These are phyloP conservation scores for Colletotrichum sp. DNA, from an alignment of 2,329 filamentous ascomycete genomes.

Conservation along the genomic window DNA sequence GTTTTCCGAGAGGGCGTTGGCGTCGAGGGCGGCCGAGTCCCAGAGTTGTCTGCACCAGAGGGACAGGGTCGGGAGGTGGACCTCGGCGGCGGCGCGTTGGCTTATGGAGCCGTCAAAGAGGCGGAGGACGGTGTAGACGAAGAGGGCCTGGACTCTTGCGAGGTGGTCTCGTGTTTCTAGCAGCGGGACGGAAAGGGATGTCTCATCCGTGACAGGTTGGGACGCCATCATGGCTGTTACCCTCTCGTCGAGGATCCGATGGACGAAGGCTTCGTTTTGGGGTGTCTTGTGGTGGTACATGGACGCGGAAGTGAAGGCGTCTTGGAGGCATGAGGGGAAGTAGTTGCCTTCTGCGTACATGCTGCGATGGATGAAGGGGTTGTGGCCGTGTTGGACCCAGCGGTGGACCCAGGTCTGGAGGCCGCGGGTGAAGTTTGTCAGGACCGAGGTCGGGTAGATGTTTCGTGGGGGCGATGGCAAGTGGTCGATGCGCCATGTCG, in stretches of 20 bases:
- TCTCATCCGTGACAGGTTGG: background rate
- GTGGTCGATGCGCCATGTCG: conserved; percentile 23
- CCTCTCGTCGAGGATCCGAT: conserved; percentile 28
- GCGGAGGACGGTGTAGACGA: conserved; percentile 27
- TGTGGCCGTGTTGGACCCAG: conserved; percentile 28
- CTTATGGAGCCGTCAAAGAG: conserved; percentile 28
- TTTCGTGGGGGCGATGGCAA: background rate
- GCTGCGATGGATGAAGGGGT: conserved; percentile 29
- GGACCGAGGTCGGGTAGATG: conserved; percentile 4
- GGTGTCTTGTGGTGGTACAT: conserved; percentile 27
- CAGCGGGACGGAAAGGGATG: background rate
- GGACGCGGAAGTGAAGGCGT: conserved; percentile 27
- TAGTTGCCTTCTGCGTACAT: conserved; percentile 23
- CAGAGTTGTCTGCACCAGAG: conserved; percentile 23
- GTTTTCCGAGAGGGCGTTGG: background rate
- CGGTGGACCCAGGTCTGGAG: conserved; percentile 27
- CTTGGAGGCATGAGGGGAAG: conserved; percentile 28
- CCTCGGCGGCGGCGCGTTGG: conserved; percentile 26
- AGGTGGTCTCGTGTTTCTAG: conserved; percentile 22
- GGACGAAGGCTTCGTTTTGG: conserved; percentile 23
- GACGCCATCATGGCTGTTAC: conserved; percentile 14
- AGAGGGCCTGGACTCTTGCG: conserved; percentile 26
- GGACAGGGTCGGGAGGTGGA: conserved; percentile 17
- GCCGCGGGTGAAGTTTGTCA: conserved; percentile 29
- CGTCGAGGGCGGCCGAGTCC: conserved; percentile 21